Base-by-base conservation (phyloP, 345 rosid genomes). In the Draba incana region DNA sequence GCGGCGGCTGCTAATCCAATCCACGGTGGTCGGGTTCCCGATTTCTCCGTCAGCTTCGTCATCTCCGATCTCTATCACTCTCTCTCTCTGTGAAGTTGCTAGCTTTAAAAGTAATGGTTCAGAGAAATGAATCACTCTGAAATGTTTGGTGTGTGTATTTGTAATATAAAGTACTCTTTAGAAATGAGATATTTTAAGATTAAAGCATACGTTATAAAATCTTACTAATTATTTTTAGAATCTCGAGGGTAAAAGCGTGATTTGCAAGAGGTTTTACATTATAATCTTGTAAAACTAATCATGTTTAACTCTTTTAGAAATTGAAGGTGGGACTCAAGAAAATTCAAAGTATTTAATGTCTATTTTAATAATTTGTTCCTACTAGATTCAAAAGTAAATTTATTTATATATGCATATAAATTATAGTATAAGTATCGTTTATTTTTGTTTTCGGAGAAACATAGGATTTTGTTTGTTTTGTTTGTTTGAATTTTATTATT, bases 11-110 rank as follows among this genome's bases (percentile, higher is more conserved):
- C 96, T 20, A 92, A 80, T 0, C 98, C 97, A 49, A 92, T 90
- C 99, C 99, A 94, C 2, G 99, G 99, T 8, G 99, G 98, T 67
- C 96, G 81, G 68, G 89, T 94, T 41, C 98, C 98, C 2, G 81
- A 79, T 77, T 91, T 94, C 3, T 87, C 80, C 39, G 69, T 84
- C 16, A 65, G 72, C 15, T 59, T 86, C 46, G 77, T 72, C 90
- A 85, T 83, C 52, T 68, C 78, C 62, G 71, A 64, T 51, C 57
- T n/a, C 13, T 53, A 44, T 28, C 50, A 23, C 13, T 8, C 50
- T 52, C 27, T 37, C 53, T 28, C 59, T 52, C 50, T 25, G 63
- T 25, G 62, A 9, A n/a, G n/a, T n/a, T n/a, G n/a, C n/a, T 57
- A 2, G 42, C 33, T 49, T 39, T 2, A 5, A 0, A 35, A 20